A percentile compares a stretch with the other conserved stretches of the same genome.
Evolutionary conservation across 2,329 filamentous ascomycete genomes (phyloP).

Genomic region (Aotearoamyces nothofagi): DNA sequence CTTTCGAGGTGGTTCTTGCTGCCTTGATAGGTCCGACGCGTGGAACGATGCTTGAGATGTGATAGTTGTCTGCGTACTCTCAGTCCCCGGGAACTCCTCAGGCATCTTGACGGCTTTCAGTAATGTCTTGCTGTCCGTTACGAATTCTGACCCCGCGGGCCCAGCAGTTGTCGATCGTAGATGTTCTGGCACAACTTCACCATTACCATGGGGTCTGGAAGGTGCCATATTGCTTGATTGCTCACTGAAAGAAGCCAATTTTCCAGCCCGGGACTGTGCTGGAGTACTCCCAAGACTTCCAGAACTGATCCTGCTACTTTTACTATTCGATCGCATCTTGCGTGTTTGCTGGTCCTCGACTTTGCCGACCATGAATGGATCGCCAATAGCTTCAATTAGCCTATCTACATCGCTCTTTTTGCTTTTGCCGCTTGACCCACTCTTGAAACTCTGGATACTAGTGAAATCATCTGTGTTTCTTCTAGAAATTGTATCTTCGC

Average conservation of each 20-base stretch:
- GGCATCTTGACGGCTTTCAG: slow-evolving; percentile 30
- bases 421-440: slow-evolving; percentile 14
- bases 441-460: slow-evolving; percentile 15
- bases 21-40: too few relatives aligned
- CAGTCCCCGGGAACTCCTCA: slow-evolving; percentile 26
- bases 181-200: slow-evolving; percentile 7
- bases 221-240: too few relatives aligned
- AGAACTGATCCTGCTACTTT: slow-evolving; percentile 8
- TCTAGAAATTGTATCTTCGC: slow-evolving; percentile 6
- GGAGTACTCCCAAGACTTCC: slow-evolving; percentile 9
- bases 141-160: slow-evolving; percentile 23
- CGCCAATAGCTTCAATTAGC: slow-evolving; percentile 57
- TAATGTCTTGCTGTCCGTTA: slow-evolving; percentile 24
- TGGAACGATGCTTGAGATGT: slow-evolving; percentile 10
- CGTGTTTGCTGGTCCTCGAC: slow-evolving; percentile 14
- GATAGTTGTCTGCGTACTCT: too few relatives aligned
- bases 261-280: too few relatives aligned
- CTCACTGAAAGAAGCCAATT: too few relatives aligned
- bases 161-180: slow-evolving; percentile 11
- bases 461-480: slow-evolving; percentile 10
- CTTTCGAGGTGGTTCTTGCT: too few relatives aligned
- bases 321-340: slow-evolving; percentile 9
- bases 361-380: slow-evolving; percentile 31
- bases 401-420: slow-evolving; percentile 48
- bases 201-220: too few relatives aligned